phyloP scores from a whole-genome alignment of 192 early-diverging fungal genomes.

The Fimicolochytrium jonesii region DNA sequence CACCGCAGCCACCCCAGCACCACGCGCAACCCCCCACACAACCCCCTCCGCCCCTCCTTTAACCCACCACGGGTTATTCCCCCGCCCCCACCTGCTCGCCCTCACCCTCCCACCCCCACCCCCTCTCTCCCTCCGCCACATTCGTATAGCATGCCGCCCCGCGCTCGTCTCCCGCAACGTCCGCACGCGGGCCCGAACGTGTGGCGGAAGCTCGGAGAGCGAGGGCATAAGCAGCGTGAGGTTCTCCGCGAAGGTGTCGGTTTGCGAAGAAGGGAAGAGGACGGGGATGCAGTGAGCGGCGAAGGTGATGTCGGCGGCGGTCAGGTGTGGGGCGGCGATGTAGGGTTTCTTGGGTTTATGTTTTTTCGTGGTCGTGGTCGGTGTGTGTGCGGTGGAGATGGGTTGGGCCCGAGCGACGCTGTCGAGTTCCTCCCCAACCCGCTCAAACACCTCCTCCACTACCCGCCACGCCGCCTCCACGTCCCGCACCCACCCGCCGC shows the following conservation, averaged over 20 bases:
- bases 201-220: conserved; percentile 24
- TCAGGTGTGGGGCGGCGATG: conserved; percentile 27
- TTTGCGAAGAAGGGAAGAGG: conserved; percentile 34
- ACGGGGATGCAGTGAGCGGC: conserved; percentile 31
- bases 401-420: background rate
- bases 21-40: background rate
- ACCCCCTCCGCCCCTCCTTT: conserved; percentile 3
- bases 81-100: background rate
- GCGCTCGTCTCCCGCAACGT: conserved; percentile 25
- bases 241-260: conserved; percentile 13
- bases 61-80: conserved; percentile 32
- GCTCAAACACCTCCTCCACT: conserved; percentile 22
- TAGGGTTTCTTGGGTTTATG: background rate
- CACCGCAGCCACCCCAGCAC: background rate
- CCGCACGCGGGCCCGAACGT: background rate
- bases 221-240: conserved; percentile 20
- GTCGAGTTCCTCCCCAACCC: conserved; percentile 15
- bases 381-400: background rate
- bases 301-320: conserved; percentile 47
- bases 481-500: background rate
- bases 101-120: background rate
- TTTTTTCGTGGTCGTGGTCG: no score
- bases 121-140: conserved; percentile 37
- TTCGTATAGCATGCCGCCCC: conserved; percentile 35
- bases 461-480: conserved; percentile 26